Evolutionary conservation across 2,329 filamentous ascomycete species (phyloP).

Genomic region (Trichophyton mentagrophytes): DNA sequence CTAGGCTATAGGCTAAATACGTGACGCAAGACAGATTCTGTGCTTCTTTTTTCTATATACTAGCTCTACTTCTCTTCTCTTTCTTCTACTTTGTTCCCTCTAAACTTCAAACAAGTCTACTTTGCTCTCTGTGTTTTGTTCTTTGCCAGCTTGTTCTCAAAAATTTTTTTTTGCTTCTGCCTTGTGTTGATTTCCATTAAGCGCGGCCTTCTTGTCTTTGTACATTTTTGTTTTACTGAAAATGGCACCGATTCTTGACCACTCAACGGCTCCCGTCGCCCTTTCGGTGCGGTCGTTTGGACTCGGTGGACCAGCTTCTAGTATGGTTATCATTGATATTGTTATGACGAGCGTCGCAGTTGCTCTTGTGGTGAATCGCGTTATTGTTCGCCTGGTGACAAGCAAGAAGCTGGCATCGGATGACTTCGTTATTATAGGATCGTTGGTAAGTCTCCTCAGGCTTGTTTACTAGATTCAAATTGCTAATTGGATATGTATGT

Average conservation of each 20-base stretch:
- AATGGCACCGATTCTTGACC: constrained; percentile 8
- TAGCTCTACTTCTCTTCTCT: background rate
- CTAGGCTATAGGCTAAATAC: background rate
- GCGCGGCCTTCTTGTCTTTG: background rate
- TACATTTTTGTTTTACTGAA: background rate
- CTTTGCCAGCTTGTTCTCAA: background rate
- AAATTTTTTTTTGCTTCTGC: background rate
- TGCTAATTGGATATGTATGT: constrained; percentile 1
- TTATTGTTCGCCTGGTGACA: constrained; percentile 17
- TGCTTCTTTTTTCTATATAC: background rate
- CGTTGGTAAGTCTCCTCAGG: constrained; percentile 15
- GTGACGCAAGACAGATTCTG: background rate
- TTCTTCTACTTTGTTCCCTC: background rate
- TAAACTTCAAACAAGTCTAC: background rate
- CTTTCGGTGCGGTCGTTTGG: constrained; percentile 8
- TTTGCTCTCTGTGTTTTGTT: background rate
- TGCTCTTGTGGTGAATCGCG: constrained; percentile 17
- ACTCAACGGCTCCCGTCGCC: background rate
- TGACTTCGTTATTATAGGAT: constrained; percentile 19
- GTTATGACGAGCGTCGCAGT: constrained; percentile 16
- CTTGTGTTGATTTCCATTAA: background rate
- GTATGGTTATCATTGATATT: constrained; percentile 17
- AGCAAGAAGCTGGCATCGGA: constrained; percentile 18
- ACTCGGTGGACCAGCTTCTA: constrained; percentile 14
- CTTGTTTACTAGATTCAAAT: background rate